These are phyloP conservation scores for Tolypocladium endophyticum DNA, from an alignment of 2,329 filamentous ascomycete genomes.

Conservation along the genomic window DNA sequence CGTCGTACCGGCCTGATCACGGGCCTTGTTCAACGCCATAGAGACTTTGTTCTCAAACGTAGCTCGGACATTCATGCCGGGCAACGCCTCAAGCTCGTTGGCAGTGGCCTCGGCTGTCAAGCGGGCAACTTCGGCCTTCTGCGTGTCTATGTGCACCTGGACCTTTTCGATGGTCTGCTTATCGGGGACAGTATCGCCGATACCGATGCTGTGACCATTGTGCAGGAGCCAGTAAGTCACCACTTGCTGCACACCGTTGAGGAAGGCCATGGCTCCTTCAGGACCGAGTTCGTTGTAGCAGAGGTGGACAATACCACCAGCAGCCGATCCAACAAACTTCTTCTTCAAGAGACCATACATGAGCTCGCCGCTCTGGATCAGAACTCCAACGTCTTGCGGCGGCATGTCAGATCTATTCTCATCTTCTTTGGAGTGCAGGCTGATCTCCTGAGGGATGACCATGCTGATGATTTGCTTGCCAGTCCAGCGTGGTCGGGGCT, in stretches of 20 bases:
- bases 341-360: constrained; percentile 88
- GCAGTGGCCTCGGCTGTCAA: constrained; percentile 71
- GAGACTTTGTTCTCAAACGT: constrained; percentile 98
- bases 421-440: constrained; percentile 61
- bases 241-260: constrained; percentile 89
- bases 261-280: constrained; percentile 80
- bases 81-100: constrained; percentile 82
- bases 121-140: constrained; percentile 70
- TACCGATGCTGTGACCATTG: constrained; percentile 94
- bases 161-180: constrained; percentile 74
- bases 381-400: constrained; percentile 63
- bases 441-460: constrained; percentile 80
- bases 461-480: constrained; percentile 96
- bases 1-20: constrained; percentile 89
- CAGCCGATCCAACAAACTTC: constrained; percentile 84
- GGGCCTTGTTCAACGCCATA: constrained; percentile 84
- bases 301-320: constrained; percentile 87
- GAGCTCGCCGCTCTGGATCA: constrained; percentile 79
- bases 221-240: constrained; percentile 97
- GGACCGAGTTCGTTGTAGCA: constrained; percentile 92
- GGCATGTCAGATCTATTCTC: constrained; percentile 46
- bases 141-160: constrained; percentile 65
- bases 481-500: constrained; percentile 88
- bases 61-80: constrained; percentile 97
- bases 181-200: constrained; percentile 95